Conservation (phyloP, 2,329 filamentous ascomycete genomes). For the Xylaria sp. region DNA sequence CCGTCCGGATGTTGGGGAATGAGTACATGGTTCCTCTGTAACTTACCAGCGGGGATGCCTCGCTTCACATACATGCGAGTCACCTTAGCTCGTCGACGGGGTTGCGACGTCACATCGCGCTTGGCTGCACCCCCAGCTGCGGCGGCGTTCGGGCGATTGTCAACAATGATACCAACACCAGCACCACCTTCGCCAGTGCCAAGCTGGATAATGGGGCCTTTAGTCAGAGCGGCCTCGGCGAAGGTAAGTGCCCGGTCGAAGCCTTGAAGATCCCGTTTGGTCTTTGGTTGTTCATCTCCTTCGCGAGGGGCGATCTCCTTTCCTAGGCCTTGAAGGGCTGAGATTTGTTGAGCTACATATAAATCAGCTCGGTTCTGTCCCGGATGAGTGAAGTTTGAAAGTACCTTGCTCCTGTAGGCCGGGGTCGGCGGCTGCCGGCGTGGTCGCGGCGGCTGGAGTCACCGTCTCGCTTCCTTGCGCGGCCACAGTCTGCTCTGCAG, state of each 20-base stretch:
- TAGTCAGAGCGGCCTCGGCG: conserved; percentile 54
- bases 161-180: conserved; percentile 55
- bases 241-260: conserved; percentile 56
- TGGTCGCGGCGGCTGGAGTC: conserved; percentile 13
- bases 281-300: conserved; percentile 41
- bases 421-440: conserved; percentile 46
- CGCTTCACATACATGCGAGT: conserved; percentile 61
- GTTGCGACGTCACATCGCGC: conserved; percentile 46
- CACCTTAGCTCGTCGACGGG: conserved; percentile 56
- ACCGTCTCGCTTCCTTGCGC: conserved; percentile 20
- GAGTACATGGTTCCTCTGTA: not conserved
- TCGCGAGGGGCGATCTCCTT: conserved; percentile 61
- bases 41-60: conserved; percentile 57
- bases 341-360: conserved; percentile 54
- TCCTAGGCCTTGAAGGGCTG: conserved; percentile 59
- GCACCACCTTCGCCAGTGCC: conserved; percentile 55
- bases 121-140: conserved; percentile 36
- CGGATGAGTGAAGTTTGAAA: conserved; percentile 19
- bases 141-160: conserved; percentile 45
- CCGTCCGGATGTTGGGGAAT: conserved; percentile 5
- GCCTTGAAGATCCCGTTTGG: conserved; percentile 54
- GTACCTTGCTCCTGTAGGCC: conserved; percentile 53
- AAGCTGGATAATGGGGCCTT: conserved; percentile 54
- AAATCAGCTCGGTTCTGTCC: conserved; percentile 23
- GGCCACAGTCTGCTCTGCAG: conserved; percentile 14